phyloP scores from a whole-genome alignment of 1,139 yeast species.

The Arxiozyma heterogenica region DNA sequence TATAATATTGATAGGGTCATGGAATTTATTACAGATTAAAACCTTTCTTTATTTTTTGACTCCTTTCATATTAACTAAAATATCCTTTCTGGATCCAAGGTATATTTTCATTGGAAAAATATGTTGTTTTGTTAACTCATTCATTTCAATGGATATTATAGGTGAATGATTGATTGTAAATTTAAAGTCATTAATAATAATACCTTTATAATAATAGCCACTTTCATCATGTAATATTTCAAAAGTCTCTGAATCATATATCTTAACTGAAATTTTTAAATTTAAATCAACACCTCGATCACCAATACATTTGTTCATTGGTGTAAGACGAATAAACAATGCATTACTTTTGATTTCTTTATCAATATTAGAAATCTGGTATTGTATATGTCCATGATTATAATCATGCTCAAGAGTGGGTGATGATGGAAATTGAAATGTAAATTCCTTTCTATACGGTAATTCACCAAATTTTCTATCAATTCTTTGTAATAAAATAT shows the following conservation, averaged over 20 bases:
- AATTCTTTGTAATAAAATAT: conserved; percentile 3
- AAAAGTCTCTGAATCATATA: conserved; percentile 22
- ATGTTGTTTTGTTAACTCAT: conserved; percentile 5
- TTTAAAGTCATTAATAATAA: conserved; percentile 11
- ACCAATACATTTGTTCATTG: not conserved
- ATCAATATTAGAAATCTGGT: conserved; percentile 8
- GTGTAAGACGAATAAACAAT: conserved; percentile 14
- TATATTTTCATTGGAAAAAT: conserved; percentile 2
- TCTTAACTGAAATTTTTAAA: conserved; percentile 18
- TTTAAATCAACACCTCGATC: not conserved
- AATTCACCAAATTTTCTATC: conserved; percentile 14
- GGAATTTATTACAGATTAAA: not conserved
- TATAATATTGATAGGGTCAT: not conserved
- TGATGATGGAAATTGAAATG: conserved; percentile 1
- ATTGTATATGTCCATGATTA: conserved; percentile 7
- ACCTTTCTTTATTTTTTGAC: not conserved
- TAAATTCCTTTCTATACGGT: conserved; percentile 8
- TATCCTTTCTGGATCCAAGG: conserved; percentile 9
- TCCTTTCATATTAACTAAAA: not conserved
- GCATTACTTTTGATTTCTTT: conserved; percentile 8
- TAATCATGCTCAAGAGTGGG: conserved; percentile 7
- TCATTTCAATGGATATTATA: conserved; percentile 12
- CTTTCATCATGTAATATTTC: conserved; percentile 11
- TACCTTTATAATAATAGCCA: conserved; percentile 6
- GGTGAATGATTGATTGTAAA: conserved; percentile 9